Evolutionary conservation across 176 grass and related monocot species (phyloP).

Genomic region (Canna indica): DNA sequence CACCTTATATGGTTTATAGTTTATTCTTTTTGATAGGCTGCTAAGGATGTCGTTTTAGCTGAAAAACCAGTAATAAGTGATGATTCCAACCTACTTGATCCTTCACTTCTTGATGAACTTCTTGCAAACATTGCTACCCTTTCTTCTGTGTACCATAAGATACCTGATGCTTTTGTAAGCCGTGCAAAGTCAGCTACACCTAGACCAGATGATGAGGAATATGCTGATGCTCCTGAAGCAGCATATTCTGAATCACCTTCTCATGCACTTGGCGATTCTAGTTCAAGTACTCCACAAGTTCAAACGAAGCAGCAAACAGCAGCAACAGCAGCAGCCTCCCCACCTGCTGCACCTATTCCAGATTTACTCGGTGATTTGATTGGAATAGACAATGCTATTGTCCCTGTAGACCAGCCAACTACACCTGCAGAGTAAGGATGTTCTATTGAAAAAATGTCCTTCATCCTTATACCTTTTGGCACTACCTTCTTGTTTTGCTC

Average conservation of each 20-base stretch:
- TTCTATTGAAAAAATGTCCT: neutral
- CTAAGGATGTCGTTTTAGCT: slow-evolving; percentile 95
- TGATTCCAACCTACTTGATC: slow-evolving; percentile 82
- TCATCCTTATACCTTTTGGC: neutral
- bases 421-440: slow-evolving; percentile 49
- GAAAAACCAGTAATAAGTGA: slow-evolving; percentile 99
- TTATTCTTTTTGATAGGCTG: slow-evolving; percentile 41
- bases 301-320: slow-evolving; percentile 28
- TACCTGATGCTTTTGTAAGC: slow-evolving; percentile 83
- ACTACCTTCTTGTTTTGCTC: slow-evolving; percentile 10
- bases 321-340: slow-evolving; percentile 13
- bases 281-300: slow-evolving; percentile 52
- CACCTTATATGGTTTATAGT: neutral
- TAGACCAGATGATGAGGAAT: slow-evolving; percentile 82
- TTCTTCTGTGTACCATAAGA: slow-evolving; percentile 97
- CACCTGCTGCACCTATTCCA: slow-evolving; percentile 47
- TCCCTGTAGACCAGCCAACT: slow-evolving; percentile 56
- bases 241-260: slow-evolving; percentile 86
- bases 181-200: slow-evolving; percentile 60
- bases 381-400: slow-evolving; percentile 68
- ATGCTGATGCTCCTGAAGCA: slow-evolving; percentile 60
- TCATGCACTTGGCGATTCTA: slow-evolving; percentile 58
- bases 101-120: slow-evolving; percentile 89
- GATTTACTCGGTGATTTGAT: slow-evolving; percentile 95
- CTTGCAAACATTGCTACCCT: slow-evolving; percentile 95